These are phyloP conservation scores for Bryopsis sp. DNA, from an alignment of 139 green algal genomes.

Conservation along the genomic window DNA sequence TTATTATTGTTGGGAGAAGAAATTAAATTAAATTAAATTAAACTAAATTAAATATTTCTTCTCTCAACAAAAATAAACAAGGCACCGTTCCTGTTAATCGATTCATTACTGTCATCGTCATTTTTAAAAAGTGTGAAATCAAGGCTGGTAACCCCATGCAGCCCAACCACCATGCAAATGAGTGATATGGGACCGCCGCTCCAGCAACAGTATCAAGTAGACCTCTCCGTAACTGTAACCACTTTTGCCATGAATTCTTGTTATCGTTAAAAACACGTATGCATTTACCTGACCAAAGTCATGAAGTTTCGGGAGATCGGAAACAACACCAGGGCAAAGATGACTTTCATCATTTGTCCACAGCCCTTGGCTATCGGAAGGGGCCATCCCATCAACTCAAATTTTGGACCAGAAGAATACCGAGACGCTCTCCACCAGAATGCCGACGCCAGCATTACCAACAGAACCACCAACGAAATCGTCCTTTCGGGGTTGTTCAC, in stretches of 20 bases:
- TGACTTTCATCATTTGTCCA: constrained; percentile 2
- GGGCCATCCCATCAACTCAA: background rate
- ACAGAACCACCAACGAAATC: background rate
- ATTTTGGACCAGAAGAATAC: background rate
- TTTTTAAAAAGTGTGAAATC: background rate
- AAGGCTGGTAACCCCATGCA: too few relatives aligned
- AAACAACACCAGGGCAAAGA: background rate
- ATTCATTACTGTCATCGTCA: background rate
- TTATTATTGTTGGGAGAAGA: background rate
- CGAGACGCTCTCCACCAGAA: background rate
- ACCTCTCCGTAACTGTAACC: too few relatives aligned
- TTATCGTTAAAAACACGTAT: too few relatives aligned
- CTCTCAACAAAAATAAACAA: background rate
- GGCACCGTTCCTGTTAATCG: background rate
- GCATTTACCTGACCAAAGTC: background rate
- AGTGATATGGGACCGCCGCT: background rate
- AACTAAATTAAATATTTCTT: background rate
- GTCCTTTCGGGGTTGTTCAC: background rate
- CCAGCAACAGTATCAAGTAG: too few relatives aligned
- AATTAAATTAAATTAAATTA: background rate
- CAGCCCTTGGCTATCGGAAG: background rate
- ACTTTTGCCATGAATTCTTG: too few relatives aligned
- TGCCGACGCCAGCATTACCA: background rate
- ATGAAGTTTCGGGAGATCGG: background rate
- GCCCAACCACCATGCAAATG: too few relatives aligned